Evolutionary conservation across 2,329 filamentous ascomycete genomes (phyloP).

Genomic region (Nigrospora oryzae): DNA sequence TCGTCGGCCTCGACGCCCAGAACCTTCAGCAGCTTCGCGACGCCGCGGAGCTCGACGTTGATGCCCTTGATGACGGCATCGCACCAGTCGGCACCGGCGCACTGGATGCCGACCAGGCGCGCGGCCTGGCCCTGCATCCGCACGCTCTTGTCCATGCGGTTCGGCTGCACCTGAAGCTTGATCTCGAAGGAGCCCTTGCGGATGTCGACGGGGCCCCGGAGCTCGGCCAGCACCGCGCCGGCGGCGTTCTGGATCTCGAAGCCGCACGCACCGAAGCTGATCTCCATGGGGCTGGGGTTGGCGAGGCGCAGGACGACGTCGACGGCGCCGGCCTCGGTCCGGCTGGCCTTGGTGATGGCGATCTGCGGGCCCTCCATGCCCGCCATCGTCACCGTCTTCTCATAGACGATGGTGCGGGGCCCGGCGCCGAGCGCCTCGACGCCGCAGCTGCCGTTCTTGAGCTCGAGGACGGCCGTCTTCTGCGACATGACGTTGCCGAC

Average conservation of each 20-base stretch:
- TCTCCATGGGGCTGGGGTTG: conserved; percentile 16
- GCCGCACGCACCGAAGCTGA: conserved; percentile 15
- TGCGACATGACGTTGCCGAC: conserved; percentile 9
- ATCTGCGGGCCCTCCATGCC: conserved; percentile 14
- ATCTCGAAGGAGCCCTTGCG: conserved; percentile 9
- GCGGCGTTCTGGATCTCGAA: conserved; percentile 13
- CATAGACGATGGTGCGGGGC: conserved; percentile 10
- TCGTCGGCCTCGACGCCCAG: conserved; percentile 33
- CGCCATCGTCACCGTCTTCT: conserved; percentile 10
- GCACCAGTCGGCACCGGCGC: conserved; percentile 14
- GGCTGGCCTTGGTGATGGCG: conserved; percentile 2
- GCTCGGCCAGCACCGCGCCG: conserved; percentile 9
- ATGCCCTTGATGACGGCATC: conserved; percentile 14
- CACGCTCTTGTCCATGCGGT: not conserved
- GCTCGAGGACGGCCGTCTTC: conserved; percentile 5
- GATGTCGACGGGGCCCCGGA: conserved; percentile 16
- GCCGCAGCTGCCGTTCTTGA: conserved; percentile 12
- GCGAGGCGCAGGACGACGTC: conserved; percentile 7
- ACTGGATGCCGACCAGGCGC: conserved; percentile 13
- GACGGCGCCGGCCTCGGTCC: conserved; percentile 1
- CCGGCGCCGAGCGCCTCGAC: conserved; percentile 11
- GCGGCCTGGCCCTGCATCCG: conserved; percentile 4
- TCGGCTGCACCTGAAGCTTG: conserved; percentile 4
- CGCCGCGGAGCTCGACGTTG: conserved; percentile 11
- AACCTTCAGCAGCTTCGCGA: conserved; percentile 6